These are phyloP conservation scores for Phytophthora pini DNA, from an alignment of 352 stramenopile genomes.

Conservation along the genomic window DNA sequence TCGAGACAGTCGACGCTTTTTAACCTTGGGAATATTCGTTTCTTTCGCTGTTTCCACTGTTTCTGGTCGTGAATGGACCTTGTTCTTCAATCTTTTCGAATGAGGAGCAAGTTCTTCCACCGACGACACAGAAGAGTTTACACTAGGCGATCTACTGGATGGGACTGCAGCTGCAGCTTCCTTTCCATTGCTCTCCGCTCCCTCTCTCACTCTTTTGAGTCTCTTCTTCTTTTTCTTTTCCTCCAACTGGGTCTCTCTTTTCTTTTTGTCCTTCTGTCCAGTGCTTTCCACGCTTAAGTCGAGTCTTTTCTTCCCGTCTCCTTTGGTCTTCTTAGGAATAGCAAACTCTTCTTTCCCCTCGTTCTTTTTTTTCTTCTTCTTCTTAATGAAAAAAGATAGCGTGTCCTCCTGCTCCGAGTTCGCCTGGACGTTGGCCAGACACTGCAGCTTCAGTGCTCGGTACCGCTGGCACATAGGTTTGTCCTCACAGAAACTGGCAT, in stretches of 20 bases:
- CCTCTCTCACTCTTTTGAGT: constrained; percentile 11
- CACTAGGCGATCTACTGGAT: constrained; percentile 12
- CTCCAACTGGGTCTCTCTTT: constrained; percentile 14
- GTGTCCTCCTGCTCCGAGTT: constrained; percentile 28
- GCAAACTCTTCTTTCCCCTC: constrained; percentile 27
- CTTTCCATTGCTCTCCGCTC: neutral
- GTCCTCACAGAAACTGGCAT: constrained; percentile 53
- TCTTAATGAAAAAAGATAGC: constrained; percentile 13
- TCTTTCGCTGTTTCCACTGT: constrained; percentile 3
- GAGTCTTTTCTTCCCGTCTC: constrained; percentile 4
- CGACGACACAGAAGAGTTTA: constrained; percentile 7
- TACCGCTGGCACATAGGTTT: constrained; percentile 62
- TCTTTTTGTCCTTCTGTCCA: constrained; percentile 13
- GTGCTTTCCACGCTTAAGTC: constrained; percentile 9
- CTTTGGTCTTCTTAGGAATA: constrained; percentile 41
- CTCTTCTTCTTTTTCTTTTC: constrained; percentile 30
- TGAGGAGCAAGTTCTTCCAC: constrained; percentile 6
- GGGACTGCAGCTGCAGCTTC: neutral
- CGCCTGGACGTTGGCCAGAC: constrained; percentile 35
- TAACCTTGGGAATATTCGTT: neutral
- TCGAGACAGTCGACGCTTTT: constrained; percentile 33
- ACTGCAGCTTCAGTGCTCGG: constrained; percentile 59
- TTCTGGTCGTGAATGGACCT: neutral
- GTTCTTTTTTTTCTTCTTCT: constrained; percentile 16
- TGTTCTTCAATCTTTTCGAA: constrained; percentile 10